A percentile compares a stretch with the other conserved stretches of the same genome.
Conservation (phyloP, 345 rosid species). For the Corymbia maculata region DNA sequence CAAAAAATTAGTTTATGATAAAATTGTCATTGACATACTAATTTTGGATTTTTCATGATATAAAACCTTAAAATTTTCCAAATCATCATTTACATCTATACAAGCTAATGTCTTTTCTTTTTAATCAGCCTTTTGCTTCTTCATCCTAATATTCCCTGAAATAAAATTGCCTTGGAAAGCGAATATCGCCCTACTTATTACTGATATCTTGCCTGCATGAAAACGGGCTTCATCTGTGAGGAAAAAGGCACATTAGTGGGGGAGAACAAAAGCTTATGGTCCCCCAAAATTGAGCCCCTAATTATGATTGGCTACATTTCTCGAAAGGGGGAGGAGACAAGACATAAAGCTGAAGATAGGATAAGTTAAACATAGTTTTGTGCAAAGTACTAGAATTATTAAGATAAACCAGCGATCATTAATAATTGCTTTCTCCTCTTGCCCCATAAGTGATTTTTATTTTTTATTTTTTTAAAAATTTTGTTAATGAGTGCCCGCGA, state of each 20-base stretch:
- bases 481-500: background rate
- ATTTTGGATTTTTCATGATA: too few relatives aligned
- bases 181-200: background rate
- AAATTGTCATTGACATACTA: too few relatives aligned
- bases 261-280: background rate
- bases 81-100: background rate
- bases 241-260: background rate
- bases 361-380: background rate
- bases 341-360: background rate
- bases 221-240: background rate
- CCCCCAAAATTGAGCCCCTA: background rate
- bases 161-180: background rate
- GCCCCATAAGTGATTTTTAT: background rate
- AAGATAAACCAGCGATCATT: background rate
- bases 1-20: too few relatives aligned
- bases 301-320: background rate
- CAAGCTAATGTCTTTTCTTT: background rate
- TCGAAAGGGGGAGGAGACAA: background rate
- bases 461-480: background rate
- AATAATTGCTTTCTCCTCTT: background rate
- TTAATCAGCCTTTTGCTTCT: background rate
- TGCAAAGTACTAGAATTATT: background rate
- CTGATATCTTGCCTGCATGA: background rate
- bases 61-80: background rate
- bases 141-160: background rate